Base-by-base conservation (phyloP, 108 stramenopile genomes). In the Fragilaria crotonensis region DNA sequence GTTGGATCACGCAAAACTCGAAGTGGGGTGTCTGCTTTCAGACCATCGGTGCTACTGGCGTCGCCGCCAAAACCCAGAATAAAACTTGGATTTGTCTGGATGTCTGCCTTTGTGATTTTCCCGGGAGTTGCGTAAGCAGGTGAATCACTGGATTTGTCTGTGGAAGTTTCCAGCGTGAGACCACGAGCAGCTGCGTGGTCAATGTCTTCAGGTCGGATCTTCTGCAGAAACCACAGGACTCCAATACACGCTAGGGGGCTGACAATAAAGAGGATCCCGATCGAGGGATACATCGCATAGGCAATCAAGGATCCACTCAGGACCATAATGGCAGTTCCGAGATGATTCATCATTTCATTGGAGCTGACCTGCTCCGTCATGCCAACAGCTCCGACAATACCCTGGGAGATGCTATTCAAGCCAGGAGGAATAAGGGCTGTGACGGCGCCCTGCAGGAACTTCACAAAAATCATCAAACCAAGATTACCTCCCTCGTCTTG, bases 341-440 rank as follows among this genome's bases (percentile, higher is more conserved):
- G 71, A 73, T 93, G 90, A 59, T 59, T 93, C 78, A 86, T 84
- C 87, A 88, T 89, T 63, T 93, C 90, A 63, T 93, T 93, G 41
- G 78, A 58, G 7, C 84, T 70, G 7, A 93, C 90, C 54, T 93
- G 90, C 23, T 69, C 50, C 27, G 90, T 93, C 90, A 93, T 93
- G 30, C 90, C 90, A 22, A 72, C 77, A 20, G 70, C 57, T 47
- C 90, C 90, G 17, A 93, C 90, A 64, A 93, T 89, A 18, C 90
- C 90, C 61, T 89, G 90, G 0, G 87, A 89, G 62, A 93, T 93
- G 57, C 79, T 81, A 59, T 93, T 93, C 36, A 93, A 57, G 22
- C 90, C 90, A 5, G 87, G 85, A 14, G 90, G 90, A 72, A 93
- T 93, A 31, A 93, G 68, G 2, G 90, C 85, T 18, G 90, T 93